Percentiles rank a stretch among this genome's conserved stretches.
phyloP scores from a whole-genome alignment of 352 stramenopile genomes.

The Poterioochromonas sp. region DNA sequence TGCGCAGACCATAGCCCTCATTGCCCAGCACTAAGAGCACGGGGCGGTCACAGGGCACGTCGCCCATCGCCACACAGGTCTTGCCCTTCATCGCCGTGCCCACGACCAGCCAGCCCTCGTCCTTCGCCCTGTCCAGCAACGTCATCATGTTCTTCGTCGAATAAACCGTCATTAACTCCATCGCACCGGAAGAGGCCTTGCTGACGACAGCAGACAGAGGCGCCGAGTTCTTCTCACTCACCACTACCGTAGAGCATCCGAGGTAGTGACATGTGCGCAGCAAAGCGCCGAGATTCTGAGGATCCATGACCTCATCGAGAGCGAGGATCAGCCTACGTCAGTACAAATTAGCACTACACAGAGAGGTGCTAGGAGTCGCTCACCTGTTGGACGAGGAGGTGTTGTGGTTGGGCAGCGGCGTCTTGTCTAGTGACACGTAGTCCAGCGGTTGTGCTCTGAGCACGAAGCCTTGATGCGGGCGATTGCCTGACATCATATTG shows the following conservation, averaged over 20 bases:
- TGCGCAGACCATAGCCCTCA: constrained; percentile 62
- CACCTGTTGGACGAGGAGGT: constrained; percentile 12
- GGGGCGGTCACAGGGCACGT: constrained; percentile 44
- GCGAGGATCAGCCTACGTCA: constrained; percentile 45
- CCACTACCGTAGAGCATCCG: constrained; percentile 52
- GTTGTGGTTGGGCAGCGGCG: background rate
- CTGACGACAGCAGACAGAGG: constrained; percentile 56
- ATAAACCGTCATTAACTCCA: constrained; percentile 54
- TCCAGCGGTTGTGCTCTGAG: constrained; percentile 29
- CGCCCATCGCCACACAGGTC: constrained; percentile 27
- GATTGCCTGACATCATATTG: constrained; percentile 45
- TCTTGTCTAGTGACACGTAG: background rate
- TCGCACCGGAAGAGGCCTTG: constrained; percentile 58
- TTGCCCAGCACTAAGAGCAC: constrained; percentile 64
- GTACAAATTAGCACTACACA: too few species aligned
- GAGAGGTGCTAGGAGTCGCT: too few species aligned
- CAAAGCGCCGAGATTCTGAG: constrained; percentile 66
- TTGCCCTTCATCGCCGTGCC: background rate
- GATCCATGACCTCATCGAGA: constrained; percentile 67
- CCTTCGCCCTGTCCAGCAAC: constrained; percentile 51
- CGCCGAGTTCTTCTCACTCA: constrained; percentile 63
- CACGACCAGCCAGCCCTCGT: constrained; percentile 62
- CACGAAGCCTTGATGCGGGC: constrained; percentile 47
- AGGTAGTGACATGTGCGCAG: constrained; percentile 62
- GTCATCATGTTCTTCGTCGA: constrained; percentile 57